These are phyloP conservation scores for Volvariella surrecta DNA, from an alignment of 1,284 basidiomycete species.

Conservation along the genomic window DNA sequence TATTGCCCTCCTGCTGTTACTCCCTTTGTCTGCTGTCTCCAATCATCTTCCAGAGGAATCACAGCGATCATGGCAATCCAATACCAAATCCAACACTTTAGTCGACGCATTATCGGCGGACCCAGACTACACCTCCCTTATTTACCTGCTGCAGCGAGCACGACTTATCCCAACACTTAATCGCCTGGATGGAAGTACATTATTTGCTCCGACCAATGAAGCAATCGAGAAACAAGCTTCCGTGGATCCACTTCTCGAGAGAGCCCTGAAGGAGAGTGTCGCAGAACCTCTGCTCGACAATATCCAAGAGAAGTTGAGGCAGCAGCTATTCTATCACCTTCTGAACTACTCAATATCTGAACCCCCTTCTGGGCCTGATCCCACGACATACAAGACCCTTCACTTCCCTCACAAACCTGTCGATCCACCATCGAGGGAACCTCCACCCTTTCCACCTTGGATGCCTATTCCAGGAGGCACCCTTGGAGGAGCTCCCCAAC, in stretches of 20 bases:
- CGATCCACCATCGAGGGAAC: slow-evolving; percentile 49
- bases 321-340: slow-evolving; percentile 92
- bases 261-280: slow-evolving; percentile 29
- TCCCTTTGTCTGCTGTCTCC: slow-evolving; percentile 18
- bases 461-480: slow-evolving; percentile 76
- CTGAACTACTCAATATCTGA: slow-evolving; percentile 73
- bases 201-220: slow-evolving; percentile 95
- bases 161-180: slow-evolving; percentile 91
- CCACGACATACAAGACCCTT: slow-evolving; percentile 50
- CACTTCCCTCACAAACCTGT: slow-evolving; percentile 57
- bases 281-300: slow-evolving; percentile 56
- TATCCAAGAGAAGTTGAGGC: slow-evolving; percentile 75
- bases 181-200: slow-evolving; percentile 70
- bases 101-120: slow-evolving; percentile 75
- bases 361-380: slow-evolving; percentile 32
- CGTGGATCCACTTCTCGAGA: slow-evolving; percentile 39
- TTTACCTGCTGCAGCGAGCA: slow-evolving; percentile 78
- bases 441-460: slow-evolving; percentile 79
- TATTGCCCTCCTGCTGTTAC: slow-evolving; percentile 4
- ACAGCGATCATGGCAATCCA: background rate
- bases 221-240: slow-evolving; percentile 57
- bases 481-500: slow-evolving; percentile 78
- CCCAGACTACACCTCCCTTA: slow-evolving; percentile 72
- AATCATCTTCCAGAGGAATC: slow-evolving; percentile 14
- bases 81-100: slow-evolving; percentile 45